These are phyloP conservation scores for Dendrobium nobile DNA, from an alignment of 106 monocot species.

Conservation along the genomic window DNA sequence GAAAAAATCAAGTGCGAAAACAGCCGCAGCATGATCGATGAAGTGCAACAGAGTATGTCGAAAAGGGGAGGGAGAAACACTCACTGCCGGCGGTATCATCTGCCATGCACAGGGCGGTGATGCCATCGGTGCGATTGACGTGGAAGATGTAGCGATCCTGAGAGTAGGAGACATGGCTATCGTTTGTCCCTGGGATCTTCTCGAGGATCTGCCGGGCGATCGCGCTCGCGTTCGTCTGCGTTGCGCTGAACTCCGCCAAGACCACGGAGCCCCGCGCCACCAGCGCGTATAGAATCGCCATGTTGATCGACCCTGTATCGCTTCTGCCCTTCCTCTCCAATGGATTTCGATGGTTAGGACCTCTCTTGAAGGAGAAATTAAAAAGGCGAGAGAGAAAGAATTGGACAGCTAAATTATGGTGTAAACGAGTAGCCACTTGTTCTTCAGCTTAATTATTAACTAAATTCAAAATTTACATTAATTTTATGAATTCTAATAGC, in stretches of 20 bases:
- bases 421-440: too few relatives aligned
- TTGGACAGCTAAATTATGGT: too few relatives aligned
- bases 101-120: conserved; percentile 98
- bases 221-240: conserved; percentile 47
- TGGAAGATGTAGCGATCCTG: conserved; percentile 94
- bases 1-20: background rate
- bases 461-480: too few relatives aligned
- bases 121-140: conserved; percentile 92
- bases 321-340: background rate
- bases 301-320: conserved; percentile 1
- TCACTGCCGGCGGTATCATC: conserved; percentile 87
- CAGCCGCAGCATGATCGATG: background rate
- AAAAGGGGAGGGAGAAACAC: background rate
- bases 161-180: conserved; percentile 89
- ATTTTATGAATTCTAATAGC: too few relatives aligned
- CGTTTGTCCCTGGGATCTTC: conserved; percentile 56
- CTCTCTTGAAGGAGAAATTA: too few relatives aligned
- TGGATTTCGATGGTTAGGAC: background rate
- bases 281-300: conserved; percentile 73
- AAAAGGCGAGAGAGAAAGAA: too few relatives aligned
- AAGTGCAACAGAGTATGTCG: background rate
- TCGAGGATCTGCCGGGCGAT: conserved; percentile 88
- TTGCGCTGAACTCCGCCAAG: conserved; percentile 67
- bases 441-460: too few relatives aligned
- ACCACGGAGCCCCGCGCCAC: conserved; percentile 83